Evolutionary conservation across 768 basidiomycete species (phyloP).

Genomic region (Leccinellum rugosiceps): DNA sequence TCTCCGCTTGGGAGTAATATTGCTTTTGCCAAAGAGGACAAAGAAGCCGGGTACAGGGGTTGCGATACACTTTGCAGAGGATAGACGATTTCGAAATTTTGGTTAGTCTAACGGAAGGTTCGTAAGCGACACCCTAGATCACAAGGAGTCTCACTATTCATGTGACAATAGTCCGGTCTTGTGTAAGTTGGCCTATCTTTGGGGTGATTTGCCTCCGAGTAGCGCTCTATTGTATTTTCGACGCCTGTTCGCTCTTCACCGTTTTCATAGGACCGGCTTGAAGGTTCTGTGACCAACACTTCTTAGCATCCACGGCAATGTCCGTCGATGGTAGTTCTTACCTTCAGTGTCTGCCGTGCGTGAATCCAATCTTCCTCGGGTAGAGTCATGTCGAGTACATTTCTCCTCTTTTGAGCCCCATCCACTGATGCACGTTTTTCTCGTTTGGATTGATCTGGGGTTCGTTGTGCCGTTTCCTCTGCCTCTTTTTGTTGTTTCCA

Average conservation of each 20-base stretch:
- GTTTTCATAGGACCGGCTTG: slow-evolving; percentile 62
- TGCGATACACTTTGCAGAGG: slow-evolving; percentile 28
- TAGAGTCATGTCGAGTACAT: slow-evolving; percentile 48
- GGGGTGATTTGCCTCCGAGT: slow-evolving; percentile 78
- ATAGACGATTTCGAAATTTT: slow-evolving; percentile 42
- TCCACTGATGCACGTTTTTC: slow-evolving; percentile 36
- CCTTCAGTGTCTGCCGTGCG: slow-evolving; percentile 53
- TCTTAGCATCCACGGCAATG: slow-evolving; percentile 21
- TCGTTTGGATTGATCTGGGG: slow-evolving; percentile 33
- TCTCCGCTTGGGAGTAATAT: slow-evolving; percentile 91
- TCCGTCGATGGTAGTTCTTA: slow-evolving; percentile 26
- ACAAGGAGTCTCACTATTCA: slow-evolving; percentile 53
- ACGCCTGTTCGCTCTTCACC: slow-evolving; percentile 55
- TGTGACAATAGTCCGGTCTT: slow-evolving; percentile 55
- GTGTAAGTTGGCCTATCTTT: slow-evolving; percentile 85
- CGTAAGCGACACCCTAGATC: slow-evolving; percentile 9
- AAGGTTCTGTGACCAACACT: slow-evolving; percentile 42
- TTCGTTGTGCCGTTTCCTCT: slow-evolving; percentile 31
- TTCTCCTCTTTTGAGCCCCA: slow-evolving; percentile 38
- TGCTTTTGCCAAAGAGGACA: slow-evolving; percentile 83
- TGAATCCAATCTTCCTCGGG: slow-evolving; percentile 65
- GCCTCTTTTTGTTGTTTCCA: slow-evolving; percentile 33
- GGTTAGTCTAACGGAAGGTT: slow-evolving; percentile 31
- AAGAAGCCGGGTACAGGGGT: slow-evolving; percentile 62
- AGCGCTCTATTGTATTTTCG: slow-evolving; percentile 62